Conservation (phyloP, 306 rosid species). For the Cucurbita maxima region DNA sequence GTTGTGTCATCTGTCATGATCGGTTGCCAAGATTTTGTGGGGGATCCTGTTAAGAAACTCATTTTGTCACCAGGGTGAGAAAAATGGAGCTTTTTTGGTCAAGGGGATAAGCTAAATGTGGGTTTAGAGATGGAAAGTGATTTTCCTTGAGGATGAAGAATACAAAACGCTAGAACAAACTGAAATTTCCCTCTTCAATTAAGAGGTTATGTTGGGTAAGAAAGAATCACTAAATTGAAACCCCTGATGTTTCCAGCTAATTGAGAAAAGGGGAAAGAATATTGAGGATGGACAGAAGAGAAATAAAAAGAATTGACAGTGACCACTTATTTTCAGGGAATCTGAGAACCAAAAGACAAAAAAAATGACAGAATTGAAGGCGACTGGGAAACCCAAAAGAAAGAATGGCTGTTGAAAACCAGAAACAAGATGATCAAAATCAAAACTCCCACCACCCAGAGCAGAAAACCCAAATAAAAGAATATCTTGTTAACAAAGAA, state of each 20-base stretch:
- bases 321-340: neutral
- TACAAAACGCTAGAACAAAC: neutral
- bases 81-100: neutral
- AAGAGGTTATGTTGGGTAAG: neutral
- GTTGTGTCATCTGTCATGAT: slow-evolving; percentile 63
- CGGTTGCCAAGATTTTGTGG: slow-evolving; percentile 67
- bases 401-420: neutral
- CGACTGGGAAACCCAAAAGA: neutral
- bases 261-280: neutral
- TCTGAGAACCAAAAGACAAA: slow-evolving; percentile 3
- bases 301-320: neutral
- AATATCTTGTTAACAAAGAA: neutral
- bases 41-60: slow-evolving; percentile 47
- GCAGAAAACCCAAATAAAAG: slow-evolving; percentile 1
- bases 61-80: slow-evolving; percentile 18
- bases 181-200: neutral
- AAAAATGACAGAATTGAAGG: neutral
- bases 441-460: neutral
- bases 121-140: neutral
- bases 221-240: neutral
- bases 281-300: neutral
- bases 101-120: neutral
- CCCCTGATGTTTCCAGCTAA: neutral
- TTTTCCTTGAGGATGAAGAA: neutral
- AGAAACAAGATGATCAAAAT: neutral